phyloP scores from a whole-genome alignment of 2,329 filamentous ascomycete genomes.

The Elsinoe necatrix region DNA sequence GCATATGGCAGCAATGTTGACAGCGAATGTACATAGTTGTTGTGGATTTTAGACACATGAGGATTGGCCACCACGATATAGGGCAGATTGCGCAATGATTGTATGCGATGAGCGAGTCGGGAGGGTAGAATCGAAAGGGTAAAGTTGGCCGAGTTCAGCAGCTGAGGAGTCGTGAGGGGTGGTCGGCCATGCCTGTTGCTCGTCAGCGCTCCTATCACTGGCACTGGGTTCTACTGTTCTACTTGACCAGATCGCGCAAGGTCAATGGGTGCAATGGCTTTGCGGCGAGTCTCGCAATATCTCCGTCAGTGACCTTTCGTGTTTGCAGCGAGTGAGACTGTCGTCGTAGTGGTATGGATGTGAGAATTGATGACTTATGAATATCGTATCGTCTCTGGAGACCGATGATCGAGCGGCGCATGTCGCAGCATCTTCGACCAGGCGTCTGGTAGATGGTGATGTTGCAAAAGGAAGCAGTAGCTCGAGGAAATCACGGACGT shows the following conservation, averaged over 20 bases:
- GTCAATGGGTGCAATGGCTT: constrained; percentile 73
- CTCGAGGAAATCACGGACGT: not conserved
- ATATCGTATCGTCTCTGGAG: constrained; percentile 1
- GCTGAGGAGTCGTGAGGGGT: constrained; percentile 67
- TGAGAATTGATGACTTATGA: constrained; percentile 1
- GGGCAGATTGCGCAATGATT: constrained; percentile 83
- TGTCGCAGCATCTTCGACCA: constrained; percentile 13
- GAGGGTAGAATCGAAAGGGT: constrained; percentile 86
- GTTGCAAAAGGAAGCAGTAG: not conserved
- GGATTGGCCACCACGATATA: constrained; percentile 99
- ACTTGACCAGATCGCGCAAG: constrained; percentile 83
- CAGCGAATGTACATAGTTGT: constrained; percentile 90
- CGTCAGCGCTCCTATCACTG: not conserved
- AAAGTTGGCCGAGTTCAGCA: constrained; percentile 90
- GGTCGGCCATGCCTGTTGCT: constrained; percentile 64
- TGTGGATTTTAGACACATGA: constrained; percentile 87
- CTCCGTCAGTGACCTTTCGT: constrained; percentile 52
- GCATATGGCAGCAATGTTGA: constrained; percentile 83
- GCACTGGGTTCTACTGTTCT: constrained; percentile 25
- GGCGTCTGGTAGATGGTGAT: not conserved
- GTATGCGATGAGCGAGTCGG: constrained; percentile 85
- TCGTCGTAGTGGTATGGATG: not conserved
- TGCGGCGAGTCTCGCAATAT: constrained; percentile 69
- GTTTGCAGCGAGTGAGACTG: constrained; percentile 27
- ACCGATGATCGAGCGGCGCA: constrained; percentile 7